Base-by-base conservation (phyloP, 2,329 filamentous ascomycete species). In the Neoscytalidium dimidiatum region DNA sequence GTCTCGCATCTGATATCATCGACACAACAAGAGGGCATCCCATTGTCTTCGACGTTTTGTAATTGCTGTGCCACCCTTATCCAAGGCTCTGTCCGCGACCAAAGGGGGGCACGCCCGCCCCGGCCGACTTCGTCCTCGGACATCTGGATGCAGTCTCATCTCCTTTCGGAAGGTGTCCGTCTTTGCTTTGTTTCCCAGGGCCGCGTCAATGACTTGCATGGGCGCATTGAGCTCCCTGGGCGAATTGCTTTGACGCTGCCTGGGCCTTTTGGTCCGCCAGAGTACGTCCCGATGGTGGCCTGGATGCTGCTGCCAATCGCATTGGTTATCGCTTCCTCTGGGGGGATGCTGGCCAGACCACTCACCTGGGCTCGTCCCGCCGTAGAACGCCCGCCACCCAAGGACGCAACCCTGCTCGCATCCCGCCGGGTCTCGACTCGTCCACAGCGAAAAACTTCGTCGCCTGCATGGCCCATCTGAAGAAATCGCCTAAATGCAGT, bases 21-120 rank as follows among this genome's bases (percentile, higher is more conserved):
- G 26, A 21, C 26, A 23, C 38, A 60, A 33, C n/a, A 43, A 26
- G 21, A 58, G 14, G 28, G 38, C 28, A 52, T 23, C 38, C 41
- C 35, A 46, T 60, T 60, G 56, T 60, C 56, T 60, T 60, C 56
- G 33, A 60, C n/a, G 56, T 60, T 60, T 60, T 60, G 56, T 60
- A 60, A 60, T 60, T 60, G 41, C 56, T 60, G 56, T 60, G 56
- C 56, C 56, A 60, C 56, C 56, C 41, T 44, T 60, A 33, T 56
- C 52, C 52, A 8, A 56, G 52, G 52, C 19, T 56, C 21, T 53
- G 14, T 52, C 38, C 26, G 26, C 38, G n/a, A 31, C 56, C 38
- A 33, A 46, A 33, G 56, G 17, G 31, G 8, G 38, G 38, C 35
- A 19, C 26, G 41, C n/a, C 38, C 43, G 56, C 56, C 23, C 56